Percentiles rank a stretch among this genome's conserved stretches.
These are phyloP conservation scores for Cladosporium sp. DNA, from an alignment of 2,329 filamentous ascomycete species.

Conservation along the genomic window DNA sequence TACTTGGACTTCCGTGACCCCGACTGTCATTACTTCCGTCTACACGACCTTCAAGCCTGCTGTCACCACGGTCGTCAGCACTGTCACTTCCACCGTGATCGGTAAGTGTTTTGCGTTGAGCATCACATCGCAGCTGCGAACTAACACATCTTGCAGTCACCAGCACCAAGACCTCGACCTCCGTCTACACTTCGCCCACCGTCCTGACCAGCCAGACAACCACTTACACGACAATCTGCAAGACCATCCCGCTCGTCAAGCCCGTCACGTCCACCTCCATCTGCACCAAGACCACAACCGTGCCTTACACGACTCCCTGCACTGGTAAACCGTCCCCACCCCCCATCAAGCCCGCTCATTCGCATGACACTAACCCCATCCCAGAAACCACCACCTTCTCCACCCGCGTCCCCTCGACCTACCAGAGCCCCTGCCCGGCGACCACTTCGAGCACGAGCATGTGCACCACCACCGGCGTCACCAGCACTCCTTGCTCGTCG, in stretches of 20 bases:
- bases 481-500: slow-evolving; percentile 3
- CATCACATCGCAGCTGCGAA: neutral
- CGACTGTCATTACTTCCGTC: slow-evolving; percentile 6
- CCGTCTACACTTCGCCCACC: neutral
- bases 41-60: slow-evolving; percentile 6
- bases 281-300: neutral
- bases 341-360: too few species aligned
- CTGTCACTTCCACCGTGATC: neutral
- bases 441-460: slow-evolving; percentile 1
- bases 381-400: slow-evolving; percentile 2
- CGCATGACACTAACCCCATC: neutral
- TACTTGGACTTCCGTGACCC: slow-evolving; percentile 3
- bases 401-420: neutral
- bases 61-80: neutral
- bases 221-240: slow-evolving; percentile 2
- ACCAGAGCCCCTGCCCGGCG: slow-evolving; percentile 7
- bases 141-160: neutral
- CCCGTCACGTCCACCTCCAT: neutral
- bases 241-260: slow-evolving; percentile 4
- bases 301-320: slow-evolving; percentile 8
- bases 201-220: neutral
- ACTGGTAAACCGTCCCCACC: neutral
- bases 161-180: slow-evolving; percentile 7
- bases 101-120: neutral
- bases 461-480: slow-evolving; percentile 3